Evolutionary conservation across 164 flowering plant genomes (phyloP), one percentile per base, ranked within the genome.

Genomic region (Buxus sempervirens): DNA sequence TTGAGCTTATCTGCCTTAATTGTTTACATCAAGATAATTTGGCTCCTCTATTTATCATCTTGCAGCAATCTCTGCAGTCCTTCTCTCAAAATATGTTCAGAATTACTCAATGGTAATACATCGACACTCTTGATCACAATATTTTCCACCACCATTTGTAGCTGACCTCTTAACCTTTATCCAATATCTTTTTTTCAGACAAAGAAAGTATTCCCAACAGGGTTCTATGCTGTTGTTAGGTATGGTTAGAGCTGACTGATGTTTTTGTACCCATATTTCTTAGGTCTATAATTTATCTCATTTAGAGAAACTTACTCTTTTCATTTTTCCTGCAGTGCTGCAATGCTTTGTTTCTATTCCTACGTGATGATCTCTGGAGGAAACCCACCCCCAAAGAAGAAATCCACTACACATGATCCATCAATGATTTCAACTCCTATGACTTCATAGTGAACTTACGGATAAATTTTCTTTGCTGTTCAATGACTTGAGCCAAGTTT

Each of bases 331-430:
- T 56, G 60, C 88, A 95, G 97, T 82, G 91, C 89, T 72, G 91
- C 88, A 66, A 90, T 95, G 99, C 75, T 92, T 15, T 85, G 84
- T 73, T 95, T 95, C 81, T 95, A 92, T 70, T 70, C 82, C 9
- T 90, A 92, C 71, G 97, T 95, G 62, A 60, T 92, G 71, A 56
- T 82, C n/a, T 85, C 97, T 21, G 99, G 99, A 62, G 97, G 97
- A 70, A 95, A 95, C 66, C 97, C 98, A 22, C 96, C 97, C 22
- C 97, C 98, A 23, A 94, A 94, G 83, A 94, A 94, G 86, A 90
- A 85, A 73, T 54, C 82, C 41, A 54, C 81, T n/a, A 57, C 78
- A 21, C 66, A 41, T 63, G 69, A 51, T 21, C 54, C 75, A 15
- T 66, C 79, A 28, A n/a, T 84, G 74, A 76, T 56, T 58, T 68